phyloP scores from a whole-genome alignment of 2,329 filamentous ascomycete genomes.

The Cercospora canescens region DNA sequence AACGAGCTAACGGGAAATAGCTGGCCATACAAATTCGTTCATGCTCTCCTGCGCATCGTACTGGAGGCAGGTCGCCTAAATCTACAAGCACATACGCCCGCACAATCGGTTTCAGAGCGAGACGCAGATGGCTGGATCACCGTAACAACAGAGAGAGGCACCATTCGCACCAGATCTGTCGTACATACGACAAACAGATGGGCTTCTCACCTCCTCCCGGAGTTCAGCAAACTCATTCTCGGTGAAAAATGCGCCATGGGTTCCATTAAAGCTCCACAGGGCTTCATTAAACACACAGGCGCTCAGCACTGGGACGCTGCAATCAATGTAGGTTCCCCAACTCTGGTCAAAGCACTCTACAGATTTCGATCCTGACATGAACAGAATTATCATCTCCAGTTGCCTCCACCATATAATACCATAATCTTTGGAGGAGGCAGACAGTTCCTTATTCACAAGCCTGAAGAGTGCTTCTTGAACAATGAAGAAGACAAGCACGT shows the following conservation, averaged over 20 bases:
- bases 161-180: slow-evolving; percentile 19
- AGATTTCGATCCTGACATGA: neutral
- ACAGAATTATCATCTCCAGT: slow-evolving; percentile 36
- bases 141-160: slow-evolving; percentile 22
- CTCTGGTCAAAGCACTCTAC: neutral
- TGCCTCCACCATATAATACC: slow-evolving; percentile 35
- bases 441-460: slow-evolving; percentile 30
- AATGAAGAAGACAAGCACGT: slow-evolving; percentile 33
- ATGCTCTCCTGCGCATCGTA: slow-evolving; percentile 26
- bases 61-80: slow-evolving; percentile 24
- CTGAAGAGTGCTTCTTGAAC: slow-evolving; percentile 25
- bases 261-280: slow-evolving; percentile 34
- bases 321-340: slow-evolving; percentile 26
- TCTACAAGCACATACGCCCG: slow-evolving; percentile 33
- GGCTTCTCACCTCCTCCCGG: slow-evolving; percentile 26
- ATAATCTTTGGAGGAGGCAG: slow-evolving; percentile 34
- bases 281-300: slow-evolving; percentile 35
- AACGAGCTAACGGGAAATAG: slow-evolving; percentile 13
- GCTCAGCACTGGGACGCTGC: slow-evolving; percentile 35
- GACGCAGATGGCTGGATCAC: slow-evolving; percentile 31
- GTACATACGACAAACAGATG: slow-evolving; percentile 28
- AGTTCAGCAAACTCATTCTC: slow-evolving; percentile 25
- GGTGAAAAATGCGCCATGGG: slow-evolving; percentile 27
- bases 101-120: slow-evolving; percentile 25
- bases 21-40: slow-evolving; percentile 31